Base-by-base conservation (phyloP, 371 early-diverging fungal species). In the Mortierella sp. region DNA sequence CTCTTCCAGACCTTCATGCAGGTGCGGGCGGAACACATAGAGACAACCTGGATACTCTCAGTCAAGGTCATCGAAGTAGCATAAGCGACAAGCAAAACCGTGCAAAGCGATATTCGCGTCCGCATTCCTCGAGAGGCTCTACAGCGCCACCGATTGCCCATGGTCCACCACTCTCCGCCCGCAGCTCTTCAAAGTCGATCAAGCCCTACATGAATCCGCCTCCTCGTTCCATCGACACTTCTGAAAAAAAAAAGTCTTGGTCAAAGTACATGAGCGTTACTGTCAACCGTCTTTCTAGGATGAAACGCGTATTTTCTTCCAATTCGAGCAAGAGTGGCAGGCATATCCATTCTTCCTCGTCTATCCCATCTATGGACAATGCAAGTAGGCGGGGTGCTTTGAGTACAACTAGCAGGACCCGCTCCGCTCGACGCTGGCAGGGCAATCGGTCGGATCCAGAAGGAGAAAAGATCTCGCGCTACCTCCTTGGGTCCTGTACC, bases 141-240 rank as follows among this genome's bases (percentile, higher is more conserved):
- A 34, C 17, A 12, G 21, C 23, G 2, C 47, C 39, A n/a, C 44
- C 15, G 23, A 46, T 39, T 15, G 5, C 27, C 27, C 57, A 44
- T 11, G 42, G 9, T 0, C 46, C 39, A 14, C 47, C 44, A 2
- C 54, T 66, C 39, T 52, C 70, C 0, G 44, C 58, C 2, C 59
- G 26, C 6, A 52, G 44, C 0, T 73, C 75, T 0, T 31, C 55
- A 0, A 41, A 63, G 17, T 59, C 75, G 7, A 44, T 67, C 0
- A 64, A 73, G 12, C 75, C 65, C 0, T 76, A 76, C 27, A 61
- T 76, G 43, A 76, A 76, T 21, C 76, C 76, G 8, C 76, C 76
- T 6, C 76, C 76, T 19, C 46, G 62, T 19, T 34, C 64, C 0
- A 32, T 47, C 17, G 28, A 9, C 42, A 54, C 62, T 11, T 30